A percentile compares a stretch with the other conserved stretches of the same genome.
These are phyloP conservation scores for Chytridium lagenaria DNA, from an alignment of 371 early-diverging fungal species.

Conservation along the genomic window DNA sequence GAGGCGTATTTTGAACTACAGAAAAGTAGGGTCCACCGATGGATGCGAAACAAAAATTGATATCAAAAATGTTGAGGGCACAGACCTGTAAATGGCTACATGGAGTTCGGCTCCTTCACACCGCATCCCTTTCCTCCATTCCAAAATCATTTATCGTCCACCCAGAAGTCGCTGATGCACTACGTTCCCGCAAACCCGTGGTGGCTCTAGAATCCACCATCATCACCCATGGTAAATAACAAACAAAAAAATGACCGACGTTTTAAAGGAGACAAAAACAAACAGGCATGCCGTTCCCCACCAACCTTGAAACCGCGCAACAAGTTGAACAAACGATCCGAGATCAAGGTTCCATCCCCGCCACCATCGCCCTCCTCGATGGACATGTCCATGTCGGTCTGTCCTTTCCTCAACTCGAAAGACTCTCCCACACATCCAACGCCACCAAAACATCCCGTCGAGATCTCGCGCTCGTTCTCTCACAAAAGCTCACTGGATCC, in stretches of 20 bases:
- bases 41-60: too few species aligned
- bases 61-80: too few species aligned
- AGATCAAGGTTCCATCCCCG: constrained; percentile 78
- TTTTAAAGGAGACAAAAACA: too few species aligned
- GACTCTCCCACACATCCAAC: constrained; percentile 63
- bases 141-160: constrained; percentile 11
- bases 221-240: constrained; percentile 77
- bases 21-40: too few species aligned
- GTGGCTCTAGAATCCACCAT: constrained; percentile 93
- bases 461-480: constrained; percentile 78
- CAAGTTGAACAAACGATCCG: constrained; percentile 79
- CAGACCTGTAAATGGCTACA: too few species aligned
- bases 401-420: constrained; percentile 58
- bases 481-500: constrained; percentile 46
- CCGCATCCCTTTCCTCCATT: too few species aligned
- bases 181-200: constrained; percentile 71
- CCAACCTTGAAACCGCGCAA: constrained; percentile 83
- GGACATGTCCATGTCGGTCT: constrained; percentile 82
- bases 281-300: constrained; percentile 90
- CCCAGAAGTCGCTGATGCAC: constrained; percentile 62
- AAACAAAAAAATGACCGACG: not conserved
- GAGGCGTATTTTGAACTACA: too few species aligned
- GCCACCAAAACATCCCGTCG: constrained; percentile 82
- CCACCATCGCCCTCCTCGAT: constrained; percentile 88
- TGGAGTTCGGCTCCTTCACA: too few species aligned